Base-by-base conservation (phyloP, 2,329 filamentous ascomycete species). In the Chalara sp. region DNA sequence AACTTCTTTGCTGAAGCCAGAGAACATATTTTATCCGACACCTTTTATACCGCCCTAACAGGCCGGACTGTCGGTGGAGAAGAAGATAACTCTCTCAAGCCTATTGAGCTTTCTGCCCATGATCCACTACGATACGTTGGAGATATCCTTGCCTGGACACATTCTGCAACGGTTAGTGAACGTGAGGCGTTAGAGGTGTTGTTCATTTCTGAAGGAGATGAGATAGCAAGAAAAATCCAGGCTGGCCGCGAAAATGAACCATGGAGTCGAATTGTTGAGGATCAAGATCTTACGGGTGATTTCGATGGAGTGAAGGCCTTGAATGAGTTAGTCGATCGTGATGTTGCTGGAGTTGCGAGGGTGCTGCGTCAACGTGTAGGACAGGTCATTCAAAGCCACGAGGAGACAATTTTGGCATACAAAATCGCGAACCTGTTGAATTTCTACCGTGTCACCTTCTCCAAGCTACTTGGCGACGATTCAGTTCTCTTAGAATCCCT, bases 121-220 rank as follows among this genome's bases (percentile, higher is more conserved):
- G 93, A 99, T 63, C 85, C 89, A 1, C 71, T 97, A 30, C 83
- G 93, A 21, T 97, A 97, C 66, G 83, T 95, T 3, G 90, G 93
- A 48, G 93, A 99, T 65, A 99, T 99, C 91, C 78, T 99, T 11
- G 93, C 93, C 5, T 99, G 93, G 93, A 83, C 87, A 5, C 93
- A 99, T 66, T 96, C 93, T 0, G 87, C 91, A 3, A 86, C 92
- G 0, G 93, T 99, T 1, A 95, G 92, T 32, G 93, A 99, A 68
- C 81, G 88, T 48, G 93, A 99, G 68, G 90, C 91, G 0, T 75
- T 99, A 5, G 92, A 97, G 66, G 83, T 89, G 2, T 74, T 99
- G 1, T 99, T 99, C 64, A 84, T 96, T 41, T 86, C 87, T 0
- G 91, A 96, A 55, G 91, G 88, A 2, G 87, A 93, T 55, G 89